Evolutionary conservation across 345 rosid species (phyloP).

Genomic region (Rhizophora apiculata): DNA sequence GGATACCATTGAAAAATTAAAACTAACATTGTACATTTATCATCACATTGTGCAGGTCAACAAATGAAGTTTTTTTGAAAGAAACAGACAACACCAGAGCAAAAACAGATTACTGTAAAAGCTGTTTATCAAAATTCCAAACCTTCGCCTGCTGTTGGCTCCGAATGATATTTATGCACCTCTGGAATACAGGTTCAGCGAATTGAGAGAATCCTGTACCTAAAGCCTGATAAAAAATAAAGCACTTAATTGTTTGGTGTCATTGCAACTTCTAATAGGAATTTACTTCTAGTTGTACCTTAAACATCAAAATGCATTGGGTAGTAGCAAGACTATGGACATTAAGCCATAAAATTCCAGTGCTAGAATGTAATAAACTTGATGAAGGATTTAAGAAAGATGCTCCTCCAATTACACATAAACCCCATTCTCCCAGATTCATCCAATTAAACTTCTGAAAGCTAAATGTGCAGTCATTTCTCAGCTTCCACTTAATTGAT

Average conservation of each 20-base stretch:
- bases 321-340: neutral
- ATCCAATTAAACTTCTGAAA: no score
- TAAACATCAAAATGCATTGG: neutral
- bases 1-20: neutral
- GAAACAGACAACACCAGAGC: neutral
- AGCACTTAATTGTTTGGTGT: neutral
- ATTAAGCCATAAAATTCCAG: no score
- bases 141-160: constrained; percentile 87
- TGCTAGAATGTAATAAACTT: no score
- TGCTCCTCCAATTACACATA: no score
- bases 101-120: neutral
- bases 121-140: constrained; percentile 12
- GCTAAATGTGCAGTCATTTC: neutral
- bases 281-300: neutral
- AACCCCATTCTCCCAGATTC: no score
- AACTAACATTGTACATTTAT: neutral
- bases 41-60: neutral
- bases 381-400: no score
- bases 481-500: neutral
- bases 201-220: constrained; percentile 88
- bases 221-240: constrained; percentile 64
- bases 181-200: constrained; percentile 88
- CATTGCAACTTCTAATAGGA: neutral
- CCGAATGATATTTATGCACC: constrained; percentile 84
- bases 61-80: neutral